Conservation (phyloP, 352 stramenopile species). For the Globisporangium barbulae region DNA sequence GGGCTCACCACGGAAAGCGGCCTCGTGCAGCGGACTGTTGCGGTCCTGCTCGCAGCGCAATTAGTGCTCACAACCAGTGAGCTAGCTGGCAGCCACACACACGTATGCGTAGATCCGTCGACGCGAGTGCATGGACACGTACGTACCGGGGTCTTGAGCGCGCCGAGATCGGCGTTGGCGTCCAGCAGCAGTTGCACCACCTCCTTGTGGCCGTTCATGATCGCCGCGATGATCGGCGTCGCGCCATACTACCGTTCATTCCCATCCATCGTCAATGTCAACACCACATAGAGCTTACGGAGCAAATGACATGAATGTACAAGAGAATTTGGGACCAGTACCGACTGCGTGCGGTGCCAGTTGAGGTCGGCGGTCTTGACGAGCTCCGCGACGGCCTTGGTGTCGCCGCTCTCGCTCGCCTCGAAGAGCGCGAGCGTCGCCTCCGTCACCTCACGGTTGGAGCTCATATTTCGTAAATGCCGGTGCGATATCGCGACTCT, state of each 20-base stretch:
- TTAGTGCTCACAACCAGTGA: no score
- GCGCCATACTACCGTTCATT: conserved; percentile 50
- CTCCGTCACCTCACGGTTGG: conserved; percentile 52
- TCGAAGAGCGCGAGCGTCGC: conserved; percentile 59
- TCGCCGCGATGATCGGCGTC: conserved; percentile 65
- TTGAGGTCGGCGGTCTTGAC: conserved; percentile 58
- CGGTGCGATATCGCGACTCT: conserved; percentile 3
- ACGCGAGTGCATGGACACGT: no score
- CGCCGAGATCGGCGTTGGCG: conserved; percentile 54
- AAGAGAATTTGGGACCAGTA: conserved; percentile 9
- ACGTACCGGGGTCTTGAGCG: conserved; percentile 63
- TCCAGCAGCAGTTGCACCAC: conserved; percentile 55
- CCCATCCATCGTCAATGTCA: neutral
- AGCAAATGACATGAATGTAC: neutral
- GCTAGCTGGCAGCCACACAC: neutral
- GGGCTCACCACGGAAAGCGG: conserved; percentile 46
- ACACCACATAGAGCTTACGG: neutral
- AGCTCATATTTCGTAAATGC: conserved; percentile 40
- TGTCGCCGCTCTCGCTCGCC: conserved; percentile 52
- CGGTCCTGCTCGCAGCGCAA: conserved; percentile 37
- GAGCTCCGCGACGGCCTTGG: conserved; percentile 39
- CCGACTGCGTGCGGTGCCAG: conserved; percentile 67
- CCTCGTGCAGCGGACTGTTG: conserved; percentile 76
- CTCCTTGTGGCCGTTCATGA: conserved; percentile 53
- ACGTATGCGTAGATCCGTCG: no score